Conservation (phyloP, 2,329 filamentous ascomycete genomes). For the Pleoardoris graminearum region DNA sequence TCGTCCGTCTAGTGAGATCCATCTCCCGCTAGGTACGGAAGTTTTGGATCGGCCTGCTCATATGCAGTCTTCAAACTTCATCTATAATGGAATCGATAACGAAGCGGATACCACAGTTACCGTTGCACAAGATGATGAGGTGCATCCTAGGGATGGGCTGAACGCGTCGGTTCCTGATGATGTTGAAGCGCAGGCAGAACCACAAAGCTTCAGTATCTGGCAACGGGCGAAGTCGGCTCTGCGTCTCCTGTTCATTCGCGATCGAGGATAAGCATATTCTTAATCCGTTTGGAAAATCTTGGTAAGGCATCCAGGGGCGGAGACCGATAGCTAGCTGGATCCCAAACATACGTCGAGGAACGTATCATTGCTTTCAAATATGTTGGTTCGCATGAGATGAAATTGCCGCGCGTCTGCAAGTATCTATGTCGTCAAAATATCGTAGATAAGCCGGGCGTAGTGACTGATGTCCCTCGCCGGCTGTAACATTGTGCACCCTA, state of each 20-base stretch:
- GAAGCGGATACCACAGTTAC: background rate
- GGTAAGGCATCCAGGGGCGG: background rate
- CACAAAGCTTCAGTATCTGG: background rate
- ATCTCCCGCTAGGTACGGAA: background rate
- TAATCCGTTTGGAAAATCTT: background rate
- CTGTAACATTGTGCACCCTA: no score
- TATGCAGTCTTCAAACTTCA: no score
- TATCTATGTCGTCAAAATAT: no score
- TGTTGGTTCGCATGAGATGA: no score
- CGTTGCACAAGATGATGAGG: background rate
- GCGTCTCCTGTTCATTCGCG: background rate
- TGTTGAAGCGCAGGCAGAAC: background rate
- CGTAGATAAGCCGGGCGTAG: no score
- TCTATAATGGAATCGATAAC: no score
- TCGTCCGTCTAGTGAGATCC: background rate
- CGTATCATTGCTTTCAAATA: no score
- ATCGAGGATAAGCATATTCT: background rate
- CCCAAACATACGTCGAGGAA: no score
- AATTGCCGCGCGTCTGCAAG: no score
- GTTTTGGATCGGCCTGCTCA: background rate
- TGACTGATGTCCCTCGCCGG: no score
- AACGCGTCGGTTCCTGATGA: background rate
- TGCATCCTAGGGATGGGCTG: background rate
- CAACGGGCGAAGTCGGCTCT: background rate
- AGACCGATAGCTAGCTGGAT: background rate